Percentiles rank a stretch among this genome's conserved stretches.
These are phyloP conservation scores for Truncatella angustata DNA, from an alignment of 2,329 filamentous ascomycete species.

Conservation along the genomic window DNA sequence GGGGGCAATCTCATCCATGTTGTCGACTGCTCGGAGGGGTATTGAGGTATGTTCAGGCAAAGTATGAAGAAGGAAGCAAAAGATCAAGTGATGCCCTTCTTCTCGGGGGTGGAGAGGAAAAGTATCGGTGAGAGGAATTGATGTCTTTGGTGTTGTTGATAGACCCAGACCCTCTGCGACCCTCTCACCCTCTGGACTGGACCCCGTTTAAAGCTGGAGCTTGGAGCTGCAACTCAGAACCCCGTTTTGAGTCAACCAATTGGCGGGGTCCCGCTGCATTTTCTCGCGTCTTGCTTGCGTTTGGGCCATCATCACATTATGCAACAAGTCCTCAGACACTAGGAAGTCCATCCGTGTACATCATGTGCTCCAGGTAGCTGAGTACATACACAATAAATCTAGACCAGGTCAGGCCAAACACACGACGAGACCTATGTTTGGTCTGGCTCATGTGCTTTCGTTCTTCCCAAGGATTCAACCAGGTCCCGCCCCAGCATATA, in stretches of 20 bases:
- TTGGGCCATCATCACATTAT: too few species aligned
- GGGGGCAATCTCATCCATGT: conserved; percentile 96
- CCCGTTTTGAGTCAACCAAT: conserved; percentile 9
- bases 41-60: conserved; percentile 3
- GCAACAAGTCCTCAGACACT: too few species aligned
- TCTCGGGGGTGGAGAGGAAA: conserved; percentile 10
- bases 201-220: conserved; percentile 24
- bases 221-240: conserved; percentile 24
- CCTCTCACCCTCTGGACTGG: too few species aligned
- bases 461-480: too few species aligned
- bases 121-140: conserved; percentile 30
- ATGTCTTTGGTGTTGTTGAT: conserved; percentile 16
- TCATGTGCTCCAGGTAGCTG: too few species aligned
- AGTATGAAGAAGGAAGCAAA: conserved; percentile 13
- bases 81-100: conserved; percentile 4
- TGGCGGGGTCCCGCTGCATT: conserved; percentile 13
- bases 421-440: too few species aligned
- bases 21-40: conserved; percentile 24
- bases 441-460: too few species aligned
- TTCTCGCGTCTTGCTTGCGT: conserved; percentile 23
- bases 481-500: too few species aligned
- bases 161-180: too few species aligned
- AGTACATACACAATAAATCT: too few species aligned
- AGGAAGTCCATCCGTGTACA: too few species aligned
- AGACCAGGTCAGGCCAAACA: too few species aligned